phyloP scores from a whole-genome alignment of 2,329 filamentous ascomycete species.

The Hypoxylon sp. region DNA sequence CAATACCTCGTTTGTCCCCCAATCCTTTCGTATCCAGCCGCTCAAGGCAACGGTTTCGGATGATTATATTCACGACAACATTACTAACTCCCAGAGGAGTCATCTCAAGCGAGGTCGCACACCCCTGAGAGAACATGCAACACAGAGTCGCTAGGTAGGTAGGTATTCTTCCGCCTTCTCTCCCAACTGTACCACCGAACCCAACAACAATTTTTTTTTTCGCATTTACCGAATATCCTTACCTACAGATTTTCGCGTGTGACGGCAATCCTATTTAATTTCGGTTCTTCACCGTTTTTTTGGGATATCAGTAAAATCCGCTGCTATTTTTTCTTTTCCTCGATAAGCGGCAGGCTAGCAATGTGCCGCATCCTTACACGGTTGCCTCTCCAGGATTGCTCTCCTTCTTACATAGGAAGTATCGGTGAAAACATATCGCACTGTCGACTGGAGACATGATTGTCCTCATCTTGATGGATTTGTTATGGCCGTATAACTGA shows the following conservation, averaged over 20 bases:
- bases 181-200: background rate
- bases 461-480: background rate
- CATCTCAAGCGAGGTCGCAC: background rate
- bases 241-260: background rate
- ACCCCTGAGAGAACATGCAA: background rate
- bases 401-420: background rate
- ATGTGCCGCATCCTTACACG: constrained; percentile 4
- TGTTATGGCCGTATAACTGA: background rate
- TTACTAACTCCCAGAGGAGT: background rate
- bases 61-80: background rate
- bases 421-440: constrained; percentile 4
- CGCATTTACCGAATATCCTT: background rate
- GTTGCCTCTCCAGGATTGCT: background rate
- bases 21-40: background rate
- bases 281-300: constrained; percentile 6
- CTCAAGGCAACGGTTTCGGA: constrained; percentile 3
- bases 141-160: constrained; percentile 1
- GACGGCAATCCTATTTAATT: background rate
- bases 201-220: background rate
- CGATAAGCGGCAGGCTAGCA: background rate
- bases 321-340: background rate
- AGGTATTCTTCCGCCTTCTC: background rate
- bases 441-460: background rate
- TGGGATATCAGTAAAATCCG: background rate
- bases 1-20: background rate